Base-by-base conservation (phyloP, 2,329 filamentous ascomycete species). In the Aureobasidium sp. region DNA sequence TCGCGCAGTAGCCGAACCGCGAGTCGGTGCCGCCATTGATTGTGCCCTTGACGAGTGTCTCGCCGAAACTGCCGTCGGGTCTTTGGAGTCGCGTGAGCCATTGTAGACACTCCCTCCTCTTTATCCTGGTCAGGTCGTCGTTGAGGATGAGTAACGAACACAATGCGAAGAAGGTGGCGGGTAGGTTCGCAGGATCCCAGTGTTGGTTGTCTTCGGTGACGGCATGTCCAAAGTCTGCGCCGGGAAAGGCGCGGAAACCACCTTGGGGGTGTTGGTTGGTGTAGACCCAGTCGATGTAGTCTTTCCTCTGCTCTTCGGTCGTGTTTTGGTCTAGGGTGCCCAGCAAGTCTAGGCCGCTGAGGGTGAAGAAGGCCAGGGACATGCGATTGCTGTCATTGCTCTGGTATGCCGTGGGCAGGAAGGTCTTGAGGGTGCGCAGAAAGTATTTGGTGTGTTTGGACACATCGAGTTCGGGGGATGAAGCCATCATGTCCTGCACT, bases 311-410 rank as follows among this genome's bases (percentile, higher is more conserved):
- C 45, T 79, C 77, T 2, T 72, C 66, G 2, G 79, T 79, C 22
- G 86, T 79, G 48, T 82, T 79, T 55, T 78, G 76, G 5, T 83
- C 74, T 42, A 90, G 78, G 1, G 82, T 81, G 14, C 84, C 86
- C 34, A 99, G 85, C 1, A 97, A 78, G 71, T 96, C 91, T 53
- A 96, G 81, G 1, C 91, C 90, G 8, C 90, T 88, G 69, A 97
- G 78, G 67, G 88, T 92, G 79, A 99, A 96, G 79, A 88, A 96
- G 67, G 86, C 91, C 61, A 97, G 85, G 5, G 88, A 89, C 79
- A 97, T 88, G 69, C 94, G 91, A 70, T 88, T 93, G 68, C 91
- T 91, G 77, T 99, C 94, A 73, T 89, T 94, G 72, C 86, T 82
- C 17, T 90, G 95, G 78, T 97, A 99, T 12, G 61, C 53, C 1